Evolutionary conservation across 2,329 filamentous ascomycete genomes (phyloP), one percentile per base, ranked within the genome.

Genomic region (Tolypocladium tundrense): DNA sequence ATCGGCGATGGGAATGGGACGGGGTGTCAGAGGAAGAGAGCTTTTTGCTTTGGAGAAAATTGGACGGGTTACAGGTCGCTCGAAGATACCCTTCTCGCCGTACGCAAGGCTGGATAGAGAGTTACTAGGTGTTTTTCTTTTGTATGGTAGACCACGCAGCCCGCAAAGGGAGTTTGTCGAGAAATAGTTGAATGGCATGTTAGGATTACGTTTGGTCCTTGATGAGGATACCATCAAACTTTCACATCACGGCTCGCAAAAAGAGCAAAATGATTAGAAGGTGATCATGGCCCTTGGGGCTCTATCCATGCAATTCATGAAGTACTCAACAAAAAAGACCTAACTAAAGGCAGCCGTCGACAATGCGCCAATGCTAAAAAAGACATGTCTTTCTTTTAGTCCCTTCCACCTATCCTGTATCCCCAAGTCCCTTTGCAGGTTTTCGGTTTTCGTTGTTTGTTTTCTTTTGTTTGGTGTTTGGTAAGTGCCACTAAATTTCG

Each of bases 271-370:
- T 21, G 10, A 9, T 51, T n/a, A 51, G 10, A 24, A 16, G 37
- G 52, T 58, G 21, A 31, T 65, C 62, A 63, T 63, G 54, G 59
- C 59, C 56, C 59, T 58, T 37, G 54, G 60, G 60, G 61, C 59
- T 64, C 61, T 63, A 63, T 65, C 63, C 63, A 63, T 66, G 59
- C 59, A 64, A 60, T 61, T 63, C 62, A 59, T 63, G 55, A 63
- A 57, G 45, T 61, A 60, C 59, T 62, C 56, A 57, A 58, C 51
- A 57, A 54, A 59, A 55, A 57, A 55, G 45, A 58, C 50, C 48
- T 54, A 50, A 56, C 58, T 55, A 54, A 56, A 16, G 39, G 53
- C 19, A 31, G 7, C 48, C 50, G 54, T 58, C 56, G 52, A 57
- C 53, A 61, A 61, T 62, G 57, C 59, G 60, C 63, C 58, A 48